Conservation (phyloP, 176 grass and related monocot genomes). For the Calamus simplicifolius region DNA sequence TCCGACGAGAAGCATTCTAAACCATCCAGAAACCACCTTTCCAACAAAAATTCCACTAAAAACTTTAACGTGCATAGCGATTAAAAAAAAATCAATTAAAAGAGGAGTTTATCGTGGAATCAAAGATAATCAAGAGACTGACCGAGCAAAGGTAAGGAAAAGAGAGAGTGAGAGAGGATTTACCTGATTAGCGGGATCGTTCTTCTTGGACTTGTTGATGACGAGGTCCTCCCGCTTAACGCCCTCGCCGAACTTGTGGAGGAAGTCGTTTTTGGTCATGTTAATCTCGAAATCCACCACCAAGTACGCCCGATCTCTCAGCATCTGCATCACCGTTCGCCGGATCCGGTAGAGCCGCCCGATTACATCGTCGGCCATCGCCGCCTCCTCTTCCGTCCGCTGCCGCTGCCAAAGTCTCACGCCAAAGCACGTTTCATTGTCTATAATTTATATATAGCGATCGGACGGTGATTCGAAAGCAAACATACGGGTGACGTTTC, state of each 20-base stretch:
- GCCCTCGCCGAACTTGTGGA: conserved; percentile 70
- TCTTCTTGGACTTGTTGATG: conserved; percentile 92
- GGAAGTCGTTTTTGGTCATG: conserved; percentile 58
- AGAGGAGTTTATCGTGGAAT: too few species aligned
- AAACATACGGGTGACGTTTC: too few species aligned
- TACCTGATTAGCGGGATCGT: conserved; percentile 71
- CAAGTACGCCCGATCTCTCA: conserved; percentile 79
- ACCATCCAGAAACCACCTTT: too few species aligned
- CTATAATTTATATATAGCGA: too few species aligned
- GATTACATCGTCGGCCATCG: background rate
- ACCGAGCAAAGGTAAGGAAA: background rate
- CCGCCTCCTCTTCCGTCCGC: conserved; percentile 27
- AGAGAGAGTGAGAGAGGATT: background rate
- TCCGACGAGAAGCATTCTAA: too few species aligned
- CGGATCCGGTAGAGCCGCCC: conserved; percentile 65
- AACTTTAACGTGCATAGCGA: too few species aligned
- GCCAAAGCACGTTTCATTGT: too few species aligned
- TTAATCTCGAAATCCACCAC: conserved; percentile 79
- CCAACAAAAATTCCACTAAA: too few species aligned
- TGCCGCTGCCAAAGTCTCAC: too few species aligned
- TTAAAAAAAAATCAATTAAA: too few species aligned
- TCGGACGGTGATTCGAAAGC: too few species aligned
- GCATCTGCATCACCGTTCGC: conserved; percentile 93
- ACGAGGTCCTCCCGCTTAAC: conserved; percentile 79
- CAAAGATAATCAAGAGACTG: too few species aligned